Conservation (phyloP, 768 basidiomycete genomes). For the Calocybe cyanea region DNA sequence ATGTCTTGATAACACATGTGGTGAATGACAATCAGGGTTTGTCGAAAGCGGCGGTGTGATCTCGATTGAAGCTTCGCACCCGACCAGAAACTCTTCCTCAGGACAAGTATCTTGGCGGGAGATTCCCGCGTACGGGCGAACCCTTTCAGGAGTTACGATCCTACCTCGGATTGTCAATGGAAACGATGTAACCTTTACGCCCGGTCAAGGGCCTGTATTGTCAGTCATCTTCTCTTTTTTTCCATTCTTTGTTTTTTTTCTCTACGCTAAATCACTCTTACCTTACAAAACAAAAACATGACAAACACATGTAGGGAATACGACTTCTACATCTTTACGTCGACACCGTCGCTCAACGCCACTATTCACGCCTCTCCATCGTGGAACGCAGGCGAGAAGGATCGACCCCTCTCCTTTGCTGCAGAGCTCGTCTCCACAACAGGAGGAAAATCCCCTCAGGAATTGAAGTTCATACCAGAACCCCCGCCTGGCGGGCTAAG, state of each 20-base stretch:
- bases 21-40: constrained; percentile 37
- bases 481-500: constrained; percentile 44
- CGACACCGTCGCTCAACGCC: constrained; percentile 40
- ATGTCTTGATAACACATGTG: too few species aligned
- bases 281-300: too few species aligned
- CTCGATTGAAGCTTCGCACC: constrained; percentile 65
- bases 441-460: constrained; percentile 31
- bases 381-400: constrained; percentile 45
- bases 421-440: constrained; percentile 35
- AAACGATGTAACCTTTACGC: constrained; percentile 51
- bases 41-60: constrained; percentile 62
- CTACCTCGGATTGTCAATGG: constrained; percentile 42
- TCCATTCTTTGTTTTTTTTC: not conserved
- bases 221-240: constrained; percentile 23
- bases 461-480: constrained; percentile 35
- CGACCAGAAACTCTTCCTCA: constrained; percentile 42
- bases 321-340: constrained; percentile 57
- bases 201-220: constrained; percentile 61
- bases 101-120: constrained; percentile 54
- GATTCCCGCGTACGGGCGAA: constrained; percentile 57
- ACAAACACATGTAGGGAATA: constrained; percentile 42
- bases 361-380: constrained; percentile 49
- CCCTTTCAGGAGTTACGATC: constrained; percentile 58
- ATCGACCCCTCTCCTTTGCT: constrained; percentile 49
- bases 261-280: not conserved